Evolutionary conservation across 176 grass and related monocot genomes (phyloP), one percentile per base, ranked within the genome.

Genomic region (Hordeum marinum): DNA sequence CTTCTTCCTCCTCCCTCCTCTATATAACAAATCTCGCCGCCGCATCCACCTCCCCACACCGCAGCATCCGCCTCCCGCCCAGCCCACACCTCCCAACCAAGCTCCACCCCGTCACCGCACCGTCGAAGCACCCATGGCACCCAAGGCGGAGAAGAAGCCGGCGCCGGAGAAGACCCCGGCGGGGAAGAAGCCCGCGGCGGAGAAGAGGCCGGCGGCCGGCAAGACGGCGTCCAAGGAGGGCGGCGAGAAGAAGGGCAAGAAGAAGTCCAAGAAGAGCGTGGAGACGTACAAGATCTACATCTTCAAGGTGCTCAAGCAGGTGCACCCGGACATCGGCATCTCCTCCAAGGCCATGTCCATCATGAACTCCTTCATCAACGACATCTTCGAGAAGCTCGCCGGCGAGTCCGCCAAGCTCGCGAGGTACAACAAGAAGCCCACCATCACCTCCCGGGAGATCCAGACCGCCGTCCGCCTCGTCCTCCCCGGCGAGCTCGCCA

Each of bases 231-330:
- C 42, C 48, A 52, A 52, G 48, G 48, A 52, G 48, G 48, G 48
- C 48, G 54, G 57, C 9, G 58, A 60, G 9, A 86, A 78, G 83
- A 86, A 90, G 83, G 83, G 63, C 0, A 90, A 21, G 72, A 90
- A 90, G 83, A 90, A 82, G 88, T 64, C 55, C 11, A 90, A 90
- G 88, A 89, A 89, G 72, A 86, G 79, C 72, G 88, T 90, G 0
- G 95, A 97, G 90, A 94, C 92, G 0, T 97, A 97, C 66, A 97
- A 97, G 88, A 94, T 97, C 76, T 97, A 97, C 87, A 97, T 94
- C 78, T 97, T 97, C 75, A 94, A 97, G 88, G 95, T 97, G 21
- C 88, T 97, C 1, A 97, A 97, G 86, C 92, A 97, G 88, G 95
- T 97, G 55, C 90, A 97, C 79, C 90, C 92, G 0, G 90, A 97